Evolutionary conservation across 352 stramenopile species (phyloP), one percentile per base, ranked within the genome.

Genomic region (Phytophthora palmivora): DNA sequence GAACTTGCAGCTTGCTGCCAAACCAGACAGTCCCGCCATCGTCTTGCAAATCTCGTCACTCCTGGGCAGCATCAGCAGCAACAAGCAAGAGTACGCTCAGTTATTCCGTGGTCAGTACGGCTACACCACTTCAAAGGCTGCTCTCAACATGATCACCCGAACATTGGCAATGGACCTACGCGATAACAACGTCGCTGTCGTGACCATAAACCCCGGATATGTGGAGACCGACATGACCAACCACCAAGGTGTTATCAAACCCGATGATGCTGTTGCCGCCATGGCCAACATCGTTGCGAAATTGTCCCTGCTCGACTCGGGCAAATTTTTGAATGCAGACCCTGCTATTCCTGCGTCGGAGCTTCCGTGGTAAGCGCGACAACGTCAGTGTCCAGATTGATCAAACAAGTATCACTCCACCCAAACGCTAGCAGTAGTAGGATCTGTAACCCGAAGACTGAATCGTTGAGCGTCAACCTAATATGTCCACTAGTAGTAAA

Each of bases 81-180:
- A 56, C 48, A 56, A 39, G 12, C 34, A 56, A 8, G 48, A 56
- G 3, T 30, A 46, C 33, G 48, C 34, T 7, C 21, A 58, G 24
- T 32, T 58, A 38, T 42, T 58, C 38, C 51, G 51, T 19, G 38
- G 51, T 0, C 39, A 43, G 15, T 51, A 59, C 26, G 16, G 18
- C 51, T 49, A 58, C 50, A 41, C 50, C 41, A 42, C 51, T 24
- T 50, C 39, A 26, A 59, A 59, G 39, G 39, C 39, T n/a, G 38
- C 51, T 1, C 38, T 59, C 28, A 59, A 42, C 51, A 50, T 59
- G 39, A 49, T 59, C 38, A 50, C 51, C 6, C 39, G 39, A 18
- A 44, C 39, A 18, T 15, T 59, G 15, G 51, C 38, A 7, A 50
- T 59, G 38, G 38, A 58, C 5, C 19, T 59, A 11, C 50, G 50